These are phyloP conservation scores for Mycosarcoma mackinlayi DNA, from an alignment of 1,284 basidiomycete species.

Conservation along the genomic window DNA sequence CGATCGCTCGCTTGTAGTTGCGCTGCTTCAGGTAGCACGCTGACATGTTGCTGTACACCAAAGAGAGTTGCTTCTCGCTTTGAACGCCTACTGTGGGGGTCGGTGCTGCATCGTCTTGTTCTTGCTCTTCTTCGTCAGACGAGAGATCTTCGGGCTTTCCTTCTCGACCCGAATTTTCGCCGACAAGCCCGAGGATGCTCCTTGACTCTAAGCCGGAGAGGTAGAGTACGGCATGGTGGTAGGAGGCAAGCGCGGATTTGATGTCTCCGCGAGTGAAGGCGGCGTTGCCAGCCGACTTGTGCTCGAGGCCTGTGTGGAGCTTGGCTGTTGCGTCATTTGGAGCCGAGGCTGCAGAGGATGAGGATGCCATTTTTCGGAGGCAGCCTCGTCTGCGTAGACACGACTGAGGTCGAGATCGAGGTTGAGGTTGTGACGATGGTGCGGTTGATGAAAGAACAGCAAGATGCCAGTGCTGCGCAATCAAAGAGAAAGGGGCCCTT, in stretches of 20 bases:
- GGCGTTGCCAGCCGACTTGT: slow-evolving; percentile 28
- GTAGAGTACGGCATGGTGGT: slow-evolving; percentile 32
- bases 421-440: not conserved
- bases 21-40: slow-evolving; percentile 33
- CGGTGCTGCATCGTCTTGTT: not conserved
- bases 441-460: no score
- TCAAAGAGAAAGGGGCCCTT: no score
- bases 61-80: slow-evolving; percentile 18
- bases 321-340: slow-evolving; percentile 5
- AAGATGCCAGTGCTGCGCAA: no score
- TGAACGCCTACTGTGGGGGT: not conserved
- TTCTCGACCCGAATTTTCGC: slow-evolving; percentile 16
- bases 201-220: slow-evolving; percentile 16
- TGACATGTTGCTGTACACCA: slow-evolving; percentile 36
- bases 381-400: no score
- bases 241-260: slow-evolving; percentile 12
- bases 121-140: slow-evolving; percentile 5
- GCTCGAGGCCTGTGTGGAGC: slow-evolving; percentile 8
- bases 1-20: slow-evolving; percentile 12
- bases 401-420: not conserved
- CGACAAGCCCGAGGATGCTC: slow-evolving; percentile 21
- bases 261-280: slow-evolving; percentile 18
- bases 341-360: not conserved
- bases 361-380: not conserved
- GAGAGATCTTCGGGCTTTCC: slow-evolving; percentile 21